These are phyloP conservation scores for Patellifolia procumbens DNA, from an alignment of 179 eudicot species.

Conservation along the genomic window DNA sequence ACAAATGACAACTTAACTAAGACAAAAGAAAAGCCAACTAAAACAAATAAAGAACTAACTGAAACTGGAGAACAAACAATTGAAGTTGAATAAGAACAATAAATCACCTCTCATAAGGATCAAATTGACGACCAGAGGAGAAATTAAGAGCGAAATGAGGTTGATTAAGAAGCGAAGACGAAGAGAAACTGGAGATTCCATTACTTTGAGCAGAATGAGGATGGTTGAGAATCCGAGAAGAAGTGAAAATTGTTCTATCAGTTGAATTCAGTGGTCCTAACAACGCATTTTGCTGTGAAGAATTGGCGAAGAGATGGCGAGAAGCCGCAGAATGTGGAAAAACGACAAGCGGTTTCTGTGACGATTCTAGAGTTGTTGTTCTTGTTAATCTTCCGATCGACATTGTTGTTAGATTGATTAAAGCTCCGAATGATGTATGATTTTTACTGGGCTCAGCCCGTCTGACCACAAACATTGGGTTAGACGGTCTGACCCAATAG, in stretches of 20 bases:
- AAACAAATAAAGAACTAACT: too few relatives aligned
- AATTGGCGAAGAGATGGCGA: background rate
- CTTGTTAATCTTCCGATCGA: constrained; percentile 25
- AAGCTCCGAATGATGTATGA: constrained; percentile 1
- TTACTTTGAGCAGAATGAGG: constrained; percentile 5
- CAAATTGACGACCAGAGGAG: constrained; percentile 26
- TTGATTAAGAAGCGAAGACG: constrained; percentile 26
- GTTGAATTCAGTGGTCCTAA: constrained; percentile 11
- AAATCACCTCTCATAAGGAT: constrained; percentile 36
- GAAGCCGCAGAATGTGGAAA: background rate
- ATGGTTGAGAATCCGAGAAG: constrained; percentile 28
- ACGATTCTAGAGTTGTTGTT: background rate
- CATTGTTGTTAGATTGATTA: constrained; percentile 22
- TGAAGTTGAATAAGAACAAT: background rate
- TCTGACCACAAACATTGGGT: too few relatives aligned
- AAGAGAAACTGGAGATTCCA: too few relatives aligned
- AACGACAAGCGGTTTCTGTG: background rate
- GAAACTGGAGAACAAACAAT: background rate
- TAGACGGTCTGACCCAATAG: too few relatives aligned
- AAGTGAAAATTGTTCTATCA: constrained; percentile 6
- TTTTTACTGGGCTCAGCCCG: too few relatives aligned
- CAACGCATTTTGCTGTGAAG: background rate
- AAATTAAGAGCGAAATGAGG: constrained; percentile 13
- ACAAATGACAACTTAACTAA: too few relatives aligned
- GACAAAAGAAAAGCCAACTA: too few relatives aligned